Evolutionary conservation across 148 eudicot species (phyloP).

Genomic region (Heliosperma pusillum): DNA sequence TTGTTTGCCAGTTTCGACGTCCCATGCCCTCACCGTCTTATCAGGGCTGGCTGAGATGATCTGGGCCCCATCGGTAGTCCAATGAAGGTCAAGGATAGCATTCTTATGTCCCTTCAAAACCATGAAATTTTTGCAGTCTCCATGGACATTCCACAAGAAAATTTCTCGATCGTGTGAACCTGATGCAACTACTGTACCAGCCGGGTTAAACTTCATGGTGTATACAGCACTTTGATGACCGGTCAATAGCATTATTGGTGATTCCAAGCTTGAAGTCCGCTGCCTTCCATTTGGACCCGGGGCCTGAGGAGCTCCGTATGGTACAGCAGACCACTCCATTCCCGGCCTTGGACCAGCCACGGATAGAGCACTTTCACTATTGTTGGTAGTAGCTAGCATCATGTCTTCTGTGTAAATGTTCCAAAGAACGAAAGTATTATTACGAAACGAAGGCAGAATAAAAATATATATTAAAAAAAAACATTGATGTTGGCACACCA

Average conservation of each 20-base stretch:
- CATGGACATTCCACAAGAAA: conserved; percentile 55
- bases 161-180: conserved; percentile 95
- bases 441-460: neutral
- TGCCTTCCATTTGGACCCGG: conserved; percentile 75
- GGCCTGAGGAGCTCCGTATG: conserved; percentile 50
- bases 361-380: conserved; percentile 71
- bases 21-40: conserved; percentile 93
- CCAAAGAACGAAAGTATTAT: neutral
- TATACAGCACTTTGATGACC: conserved; percentile 94
- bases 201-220: conserved; percentile 91
- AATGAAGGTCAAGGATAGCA: conserved; percentile 88
- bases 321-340: conserved; percentile 69
- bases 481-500: neutral
- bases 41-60: conserved; percentile 91
- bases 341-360: conserved; percentile 69
- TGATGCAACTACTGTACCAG: conserved; percentile 78
- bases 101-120: conserved; percentile 95
- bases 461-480: no score
- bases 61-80: conserved; percentile 89
- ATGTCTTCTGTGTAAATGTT: conserved; percentile 14
- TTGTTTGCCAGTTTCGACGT: conserved; percentile 90
- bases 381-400: conserved; percentile 54
- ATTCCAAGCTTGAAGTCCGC: conserved; percentile 80
- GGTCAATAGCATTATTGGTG: conserved; percentile 82
- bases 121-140: conserved; percentile 51